Percentiles rank a stretch among this genome's conserved stretches.
Conservation (phyloP, 1,139 yeast species). For the Casaregolazyma suthepensis region DNA sequence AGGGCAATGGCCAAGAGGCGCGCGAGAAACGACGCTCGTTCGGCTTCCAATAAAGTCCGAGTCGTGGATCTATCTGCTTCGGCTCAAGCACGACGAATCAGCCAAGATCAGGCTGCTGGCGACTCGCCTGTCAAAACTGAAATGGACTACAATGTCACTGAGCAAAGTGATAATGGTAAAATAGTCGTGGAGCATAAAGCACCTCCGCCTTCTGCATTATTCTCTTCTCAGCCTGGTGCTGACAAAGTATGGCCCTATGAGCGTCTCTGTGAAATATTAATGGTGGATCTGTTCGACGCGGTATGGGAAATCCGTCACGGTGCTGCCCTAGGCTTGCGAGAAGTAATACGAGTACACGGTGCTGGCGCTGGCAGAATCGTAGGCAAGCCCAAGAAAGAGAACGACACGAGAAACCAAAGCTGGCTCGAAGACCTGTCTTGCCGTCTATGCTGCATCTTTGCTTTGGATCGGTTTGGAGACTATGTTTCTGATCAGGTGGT, state of each 20-base stretch:
- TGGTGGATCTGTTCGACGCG: constrained; percentile 76
- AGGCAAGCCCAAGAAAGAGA: constrained; percentile 56
- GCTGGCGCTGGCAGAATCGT: constrained; percentile 76
- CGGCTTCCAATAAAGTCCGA: constrained; percentile 49
- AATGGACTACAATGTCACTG: constrained; percentile 42
- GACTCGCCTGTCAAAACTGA: constrained; percentile 17
- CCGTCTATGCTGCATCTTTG: constrained; percentile 77
- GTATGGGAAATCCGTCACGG: constrained; percentile 97
- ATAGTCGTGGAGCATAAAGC: constrained; percentile 77
- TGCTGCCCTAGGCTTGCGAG: constrained; percentile 88
- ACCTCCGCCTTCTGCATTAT: constrained; percentile 60
- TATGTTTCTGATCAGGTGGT: constrained; percentile 96
- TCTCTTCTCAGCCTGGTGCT: constrained; percentile 69
- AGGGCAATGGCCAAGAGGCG: constrained; percentile 91
- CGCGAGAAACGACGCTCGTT: constrained; percentile 75
- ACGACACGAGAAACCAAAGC: constrained; percentile 55
- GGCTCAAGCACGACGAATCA: constrained; percentile 58
- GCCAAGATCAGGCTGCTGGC: constrained; percentile 15
- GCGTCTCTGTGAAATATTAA: constrained; percentile 84
- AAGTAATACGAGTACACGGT: constrained; percentile 79
- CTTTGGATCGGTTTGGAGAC: constrained; percentile 94
- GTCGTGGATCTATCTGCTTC: constrained; percentile 72
- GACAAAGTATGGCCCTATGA: constrained; percentile 92
- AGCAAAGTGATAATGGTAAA: constrained; percentile 75
- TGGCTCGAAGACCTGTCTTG: constrained; percentile 88